Evolutionary conservation across 768 basidiomycete genomes (phyloP).

Genomic region (Agaricus sinodeliciosus): DNA sequence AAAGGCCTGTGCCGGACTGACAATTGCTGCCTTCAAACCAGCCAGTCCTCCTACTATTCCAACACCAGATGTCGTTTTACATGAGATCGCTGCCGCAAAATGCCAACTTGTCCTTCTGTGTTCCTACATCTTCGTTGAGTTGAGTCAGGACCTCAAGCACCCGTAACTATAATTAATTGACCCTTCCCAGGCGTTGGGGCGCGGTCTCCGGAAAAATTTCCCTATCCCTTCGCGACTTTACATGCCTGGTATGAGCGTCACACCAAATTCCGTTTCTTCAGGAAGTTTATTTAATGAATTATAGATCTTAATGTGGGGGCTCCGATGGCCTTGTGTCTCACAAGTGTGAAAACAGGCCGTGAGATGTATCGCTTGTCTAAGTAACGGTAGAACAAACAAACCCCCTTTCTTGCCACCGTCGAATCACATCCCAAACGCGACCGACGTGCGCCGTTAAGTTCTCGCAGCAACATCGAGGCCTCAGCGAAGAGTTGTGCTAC

Average conservation of each 20-base stretch:
- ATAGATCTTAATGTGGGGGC: no score
- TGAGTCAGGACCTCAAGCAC: background rate
- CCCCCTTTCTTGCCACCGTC: no score
- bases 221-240: conserved; percentile 10
- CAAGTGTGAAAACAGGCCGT: no score
- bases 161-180: background rate
- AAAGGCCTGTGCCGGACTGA: conserved; percentile 8
- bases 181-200: conserved; percentile 17
- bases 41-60: conserved; percentile 11
- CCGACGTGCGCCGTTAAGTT: no score
- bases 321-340: no score
- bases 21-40: conserved; percentile 19
- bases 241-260: conserved; percentile 13
- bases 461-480: no score
- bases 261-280: background rate
- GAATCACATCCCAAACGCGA: no score
- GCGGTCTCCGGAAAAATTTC: conserved; percentile 9
- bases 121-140: conserved; percentile 18
- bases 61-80: conserved; percentile 14
- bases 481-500: no score
- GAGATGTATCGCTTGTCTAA: no score
- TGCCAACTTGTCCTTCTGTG: conserved; percentile 8
- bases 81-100: conserved; percentile 4
- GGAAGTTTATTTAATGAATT: background rate
- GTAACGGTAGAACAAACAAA: no score